Evolutionary conservation across 1,284 basidiomycete genomes (phyloP).

Genomic region (Exobasidium rhododendri): DNA sequence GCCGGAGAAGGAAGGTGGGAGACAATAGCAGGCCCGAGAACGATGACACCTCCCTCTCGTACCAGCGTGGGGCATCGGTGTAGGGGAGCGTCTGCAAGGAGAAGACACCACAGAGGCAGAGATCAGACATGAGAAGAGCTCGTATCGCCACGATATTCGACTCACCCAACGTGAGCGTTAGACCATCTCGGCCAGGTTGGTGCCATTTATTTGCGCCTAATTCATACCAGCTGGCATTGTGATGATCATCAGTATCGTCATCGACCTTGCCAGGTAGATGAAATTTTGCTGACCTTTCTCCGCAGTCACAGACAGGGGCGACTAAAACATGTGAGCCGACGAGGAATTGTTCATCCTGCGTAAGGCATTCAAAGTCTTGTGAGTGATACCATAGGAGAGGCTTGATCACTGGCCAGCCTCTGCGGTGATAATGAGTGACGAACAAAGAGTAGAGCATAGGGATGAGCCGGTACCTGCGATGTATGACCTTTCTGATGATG

Average conservation of each 20-base stretch:
- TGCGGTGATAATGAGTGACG: constrained; percentile 24
- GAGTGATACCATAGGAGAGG: constrained; percentile 29
- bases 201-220: constrained; percentile 19
- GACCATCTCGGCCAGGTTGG: constrained; percentile 3
- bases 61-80: constrained; percentile 17
- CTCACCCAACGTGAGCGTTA: constrained; percentile 13
- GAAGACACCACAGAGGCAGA: no score
- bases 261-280: constrained; percentile 18
- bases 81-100: background rate
- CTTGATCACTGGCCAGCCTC: constrained; percentile 28
- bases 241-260: constrained; percentile 14
- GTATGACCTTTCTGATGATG: constrained; percentile 16
- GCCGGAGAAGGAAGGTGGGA: background rate
- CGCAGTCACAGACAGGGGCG: constrained; percentile 19
- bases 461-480: constrained; percentile 20
- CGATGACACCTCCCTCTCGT: constrained; percentile 22
- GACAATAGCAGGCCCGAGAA: constrained; percentile 5
- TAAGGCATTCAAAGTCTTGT: constrained; percentile 19
- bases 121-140: constrained; percentile 8
- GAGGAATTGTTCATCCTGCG: constrained; percentile 28
- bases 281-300: constrained; percentile 11
- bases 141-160: background rate
- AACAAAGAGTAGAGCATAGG: constrained; percentile 31
- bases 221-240: constrained; percentile 21
- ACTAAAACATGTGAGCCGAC: constrained; percentile 27